Evolutionary conservation across 1,139 yeast species (phyloP).

Genomic region (Suhomyces yuchorum): DNA sequence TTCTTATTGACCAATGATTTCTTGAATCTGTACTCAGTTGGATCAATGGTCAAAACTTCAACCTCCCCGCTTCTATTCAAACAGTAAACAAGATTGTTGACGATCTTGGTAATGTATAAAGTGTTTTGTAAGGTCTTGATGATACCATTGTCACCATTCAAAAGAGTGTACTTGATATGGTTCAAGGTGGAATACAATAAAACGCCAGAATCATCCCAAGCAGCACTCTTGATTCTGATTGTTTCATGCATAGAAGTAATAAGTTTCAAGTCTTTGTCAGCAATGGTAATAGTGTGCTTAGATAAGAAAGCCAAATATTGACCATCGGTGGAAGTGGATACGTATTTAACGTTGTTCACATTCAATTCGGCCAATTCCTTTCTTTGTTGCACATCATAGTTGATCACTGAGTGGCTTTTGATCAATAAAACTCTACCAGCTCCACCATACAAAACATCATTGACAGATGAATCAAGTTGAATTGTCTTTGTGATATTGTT

Average conservation of each 20-base stretch:
- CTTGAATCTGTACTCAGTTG: conserved; percentile 96
- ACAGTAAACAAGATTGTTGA: conserved; percentile 73
- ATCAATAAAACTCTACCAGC: conserved; percentile 83
- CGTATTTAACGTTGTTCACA: conserved; percentile 84
- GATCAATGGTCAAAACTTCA: conserved; percentile 79
- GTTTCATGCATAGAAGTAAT: conserved; percentile 93
- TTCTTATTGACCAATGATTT: conserved; percentile 87
- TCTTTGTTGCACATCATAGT: conserved; percentile 92
- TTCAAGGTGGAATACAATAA: conserved; percentile 90
- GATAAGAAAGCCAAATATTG: conserved; percentile 85
- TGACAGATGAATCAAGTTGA: conserved; percentile 69
- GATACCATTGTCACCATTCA: conserved; percentile 94
- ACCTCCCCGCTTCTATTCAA: conserved; percentile 86
- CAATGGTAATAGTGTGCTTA: conserved; percentile 91
- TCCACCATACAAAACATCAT: conserved; percentile 75
- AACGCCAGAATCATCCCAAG: conserved; percentile 96
- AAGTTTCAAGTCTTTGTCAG: conserved; percentile 73
- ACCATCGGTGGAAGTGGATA: conserved; percentile 86
- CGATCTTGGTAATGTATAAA: conserved; percentile 75
- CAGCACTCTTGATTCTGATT: conserved; percentile 93
- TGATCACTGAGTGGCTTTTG: conserved; percentile 69
- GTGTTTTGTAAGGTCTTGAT: conserved; percentile 91
- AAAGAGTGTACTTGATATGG: conserved; percentile 89
- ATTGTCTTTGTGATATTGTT: conserved; percentile 82
- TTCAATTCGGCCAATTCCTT: conserved; percentile 70